phyloP scores from a whole-genome alignment of 108 stramenopile species.

The Pseudonitzschia multiseries region DNA sequence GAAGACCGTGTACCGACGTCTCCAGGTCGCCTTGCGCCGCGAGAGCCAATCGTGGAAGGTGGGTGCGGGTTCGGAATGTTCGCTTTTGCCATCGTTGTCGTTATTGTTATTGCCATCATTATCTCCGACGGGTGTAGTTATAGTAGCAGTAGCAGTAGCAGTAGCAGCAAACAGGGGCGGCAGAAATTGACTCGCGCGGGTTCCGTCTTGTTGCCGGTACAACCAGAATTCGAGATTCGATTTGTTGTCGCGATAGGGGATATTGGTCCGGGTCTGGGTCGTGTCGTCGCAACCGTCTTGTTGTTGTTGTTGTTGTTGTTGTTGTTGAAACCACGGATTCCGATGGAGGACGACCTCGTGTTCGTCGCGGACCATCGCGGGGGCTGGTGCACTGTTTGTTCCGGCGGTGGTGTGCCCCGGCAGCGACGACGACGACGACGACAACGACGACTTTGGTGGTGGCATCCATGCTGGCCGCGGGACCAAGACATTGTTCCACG shows the following conservation, averaged over 20 bases:
- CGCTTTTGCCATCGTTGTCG: neutral
- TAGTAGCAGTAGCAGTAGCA: neutral
- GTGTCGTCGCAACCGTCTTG: neutral
- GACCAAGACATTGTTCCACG: conserved; percentile 17
- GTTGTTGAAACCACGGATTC: conserved; percentile 25
- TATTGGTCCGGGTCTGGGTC: neutral
- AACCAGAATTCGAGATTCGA: conserved; percentile 4
- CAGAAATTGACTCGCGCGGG: conserved; percentile 27
- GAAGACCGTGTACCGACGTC: conserved; percentile 42
- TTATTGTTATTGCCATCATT: conserved; percentile 1
- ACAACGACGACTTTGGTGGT: no score
- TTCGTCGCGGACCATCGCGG: neutral
- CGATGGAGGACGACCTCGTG: neutral
- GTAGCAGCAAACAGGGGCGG: neutral
- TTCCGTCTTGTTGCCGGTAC: conserved; percentile 51
- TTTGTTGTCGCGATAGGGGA: conserved; percentile 50
- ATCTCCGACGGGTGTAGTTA: neutral
- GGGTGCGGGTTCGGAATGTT: neutral
- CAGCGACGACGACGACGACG: neutral
- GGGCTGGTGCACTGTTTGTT: neutral
- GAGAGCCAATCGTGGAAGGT: conserved; percentile 48
- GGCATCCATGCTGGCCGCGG: no score
- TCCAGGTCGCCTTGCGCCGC: conserved; percentile 52
- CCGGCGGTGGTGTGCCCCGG: neutral
- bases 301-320: neutral